Conservation (phyloP, 768 basidiomycete genomes). For the Lepiota brunneoincarnata region DNA sequence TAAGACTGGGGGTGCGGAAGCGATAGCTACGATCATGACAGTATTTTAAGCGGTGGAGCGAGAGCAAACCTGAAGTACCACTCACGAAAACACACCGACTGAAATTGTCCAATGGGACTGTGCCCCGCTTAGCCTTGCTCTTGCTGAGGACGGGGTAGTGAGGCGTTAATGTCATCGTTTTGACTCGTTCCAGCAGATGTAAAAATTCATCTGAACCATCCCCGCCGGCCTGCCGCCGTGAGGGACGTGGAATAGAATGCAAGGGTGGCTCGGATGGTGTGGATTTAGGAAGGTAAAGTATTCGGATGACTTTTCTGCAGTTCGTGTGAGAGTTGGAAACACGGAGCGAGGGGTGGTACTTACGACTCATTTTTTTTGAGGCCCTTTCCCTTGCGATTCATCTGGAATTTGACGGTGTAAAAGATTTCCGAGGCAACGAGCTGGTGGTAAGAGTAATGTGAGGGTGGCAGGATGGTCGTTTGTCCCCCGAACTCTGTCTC, state of each 20-base stretch:
- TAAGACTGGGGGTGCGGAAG: slow-evolving; percentile 33
- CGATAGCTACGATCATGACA: slow-evolving; percentile 26
- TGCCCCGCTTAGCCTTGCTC: slow-evolving; percentile 6
- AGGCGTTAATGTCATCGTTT: slow-evolving; percentile 25
- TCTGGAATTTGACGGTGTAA: slow-evolving; percentile 35
- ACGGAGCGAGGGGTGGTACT: slow-evolving; percentile 7
- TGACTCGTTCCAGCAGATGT: slow-evolving; percentile 25
- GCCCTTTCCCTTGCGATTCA: slow-evolving; percentile 33
- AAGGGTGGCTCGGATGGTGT: slow-evolving; percentile 32
- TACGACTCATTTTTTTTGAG: slow-evolving; percentile 39
- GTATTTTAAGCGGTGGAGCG: background rate
- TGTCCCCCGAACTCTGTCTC: slow-evolving; percentile 24
- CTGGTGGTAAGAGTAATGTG: slow-evolving; percentile 26
- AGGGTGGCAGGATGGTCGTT: slow-evolving; percentile 33
- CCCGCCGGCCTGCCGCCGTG: slow-evolving; percentile 16
- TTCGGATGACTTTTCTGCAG: slow-evolving; percentile 28
- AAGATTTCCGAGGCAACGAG: slow-evolving; percentile 30
- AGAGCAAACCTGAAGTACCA: background rate
- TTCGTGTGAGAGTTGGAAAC: background rate
- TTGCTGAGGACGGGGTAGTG: slow-evolving; percentile 15
- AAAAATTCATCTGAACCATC: slow-evolving; percentile 8
- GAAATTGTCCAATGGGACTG: slow-evolving; percentile 13
- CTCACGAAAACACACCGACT: slow-evolving; percentile 26
- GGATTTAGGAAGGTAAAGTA: slow-evolving; percentile 44
- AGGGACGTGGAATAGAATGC: slow-evolving; percentile 26